Conservation (phyloP, 2,329 filamentous ascomycete genomes). For the Aspergillus tamarii region DNA sequence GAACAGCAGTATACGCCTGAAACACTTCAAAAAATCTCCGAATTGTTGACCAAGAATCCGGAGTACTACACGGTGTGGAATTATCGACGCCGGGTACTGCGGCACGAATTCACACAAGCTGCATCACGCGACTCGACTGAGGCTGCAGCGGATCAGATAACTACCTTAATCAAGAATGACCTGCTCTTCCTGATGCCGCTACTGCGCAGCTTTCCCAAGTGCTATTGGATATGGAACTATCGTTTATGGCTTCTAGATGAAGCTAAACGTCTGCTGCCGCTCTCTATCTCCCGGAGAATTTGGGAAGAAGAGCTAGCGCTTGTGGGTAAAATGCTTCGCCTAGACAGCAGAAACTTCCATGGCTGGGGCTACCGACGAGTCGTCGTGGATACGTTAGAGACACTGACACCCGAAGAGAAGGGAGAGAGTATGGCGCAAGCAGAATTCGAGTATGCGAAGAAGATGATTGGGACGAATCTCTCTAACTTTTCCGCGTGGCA, state of each 20-base stretch:
- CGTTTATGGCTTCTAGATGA: slow-evolving; percentile 81
- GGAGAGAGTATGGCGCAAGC: slow-evolving; percentile 68
- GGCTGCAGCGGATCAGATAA: slow-evolving; percentile 50
- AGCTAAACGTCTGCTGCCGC: slow-evolving; percentile 66
- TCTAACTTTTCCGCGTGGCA: slow-evolving; percentile 99
- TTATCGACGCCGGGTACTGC: slow-evolving; percentile 68
- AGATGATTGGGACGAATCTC: slow-evolving; percentile 81
- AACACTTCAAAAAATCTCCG: slow-evolving; percentile 47
- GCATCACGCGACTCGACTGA: slow-evolving; percentile 23
- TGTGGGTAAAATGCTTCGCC: slow-evolving; percentile 82
- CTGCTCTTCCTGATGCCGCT: slow-evolving; percentile 82
- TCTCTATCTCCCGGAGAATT: slow-evolving; percentile 60
- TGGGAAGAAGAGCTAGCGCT: slow-evolving; percentile 86
- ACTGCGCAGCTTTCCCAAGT: slow-evolving; percentile 85
- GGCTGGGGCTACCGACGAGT: slow-evolving; percentile 90
- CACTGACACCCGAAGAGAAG: slow-evolving; percentile 40
- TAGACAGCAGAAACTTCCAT: slow-evolving; percentile 91
- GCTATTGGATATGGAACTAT: slow-evolving; percentile 99
- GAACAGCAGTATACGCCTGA: slow-evolving; percentile 46
- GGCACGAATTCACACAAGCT: slow-evolving; percentile 57
- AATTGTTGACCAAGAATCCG: slow-evolving; percentile 49
- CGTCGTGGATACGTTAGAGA: slow-evolving; percentile 77
- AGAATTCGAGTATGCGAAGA: slow-evolving; percentile 88
- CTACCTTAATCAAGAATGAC: slow-evolving; percentile 68
- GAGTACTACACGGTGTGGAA: slow-evolving; percentile 56